Conservation (phyloP, 2,329 filamentous ascomycete species). For the Chaetomium sp. region DNA sequence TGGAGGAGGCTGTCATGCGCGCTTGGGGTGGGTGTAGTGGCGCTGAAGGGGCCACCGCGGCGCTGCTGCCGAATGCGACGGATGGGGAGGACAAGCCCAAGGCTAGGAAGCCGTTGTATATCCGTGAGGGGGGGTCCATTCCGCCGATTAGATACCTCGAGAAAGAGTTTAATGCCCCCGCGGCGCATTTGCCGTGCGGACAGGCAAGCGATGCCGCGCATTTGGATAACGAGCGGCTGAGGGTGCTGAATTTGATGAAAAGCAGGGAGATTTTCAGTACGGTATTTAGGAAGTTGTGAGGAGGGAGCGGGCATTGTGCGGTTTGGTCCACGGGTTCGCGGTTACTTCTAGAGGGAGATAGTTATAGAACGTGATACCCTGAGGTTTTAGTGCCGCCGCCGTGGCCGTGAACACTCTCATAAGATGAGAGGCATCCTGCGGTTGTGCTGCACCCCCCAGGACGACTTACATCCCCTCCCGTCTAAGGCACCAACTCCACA, state of each 20-base stretch:
- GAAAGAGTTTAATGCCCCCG: constrained; percentile 88
- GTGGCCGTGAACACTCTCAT: too few relatives aligned
- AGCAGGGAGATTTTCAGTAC: constrained; percentile 87
- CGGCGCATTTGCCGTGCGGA: constrained; percentile 90
- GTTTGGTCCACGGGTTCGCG: not conserved
- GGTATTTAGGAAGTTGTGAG: constrained; percentile 70
- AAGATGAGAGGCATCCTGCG: too few relatives aligned
- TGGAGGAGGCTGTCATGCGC: constrained; percentile 81
- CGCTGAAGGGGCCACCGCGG: constrained; percentile 1
- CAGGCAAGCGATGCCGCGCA: constrained; percentile 94
- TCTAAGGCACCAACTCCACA: too few relatives aligned
- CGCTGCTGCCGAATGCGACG: constrained; percentile 34
- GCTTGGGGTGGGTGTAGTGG: constrained; percentile 64
- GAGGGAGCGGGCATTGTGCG: not conserved
- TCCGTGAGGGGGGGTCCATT: constrained; percentile 93
- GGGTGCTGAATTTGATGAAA: constrained; percentile 85
- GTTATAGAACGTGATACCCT: constrained; percentile 1
- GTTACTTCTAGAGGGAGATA: too few relatives aligned
- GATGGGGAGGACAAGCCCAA: constrained; percentile 39
- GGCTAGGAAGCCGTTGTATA: constrained; percentile 75
- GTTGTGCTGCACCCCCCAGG: too few relatives aligned
- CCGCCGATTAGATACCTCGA: constrained; percentile 92
- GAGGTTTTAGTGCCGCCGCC: too few relatives aligned
- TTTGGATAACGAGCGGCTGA: constrained; percentile 90
- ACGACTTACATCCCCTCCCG: too few relatives aligned